Base-by-base conservation (phyloP, 768 basidiomycete species). In the Calocera cornea region DNA sequence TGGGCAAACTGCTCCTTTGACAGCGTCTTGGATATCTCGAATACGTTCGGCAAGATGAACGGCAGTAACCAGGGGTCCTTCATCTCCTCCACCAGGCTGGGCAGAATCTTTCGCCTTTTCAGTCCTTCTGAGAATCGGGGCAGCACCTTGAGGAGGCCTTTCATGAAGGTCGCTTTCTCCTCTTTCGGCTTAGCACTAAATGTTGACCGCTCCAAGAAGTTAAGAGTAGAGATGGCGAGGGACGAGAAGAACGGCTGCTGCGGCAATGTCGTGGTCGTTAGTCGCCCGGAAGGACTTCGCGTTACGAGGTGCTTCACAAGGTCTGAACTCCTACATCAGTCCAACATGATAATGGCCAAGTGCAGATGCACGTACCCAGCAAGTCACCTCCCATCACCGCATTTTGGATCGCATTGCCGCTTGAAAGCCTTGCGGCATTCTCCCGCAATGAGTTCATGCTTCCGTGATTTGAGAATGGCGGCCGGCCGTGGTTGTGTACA, bases 101-200 rank as follows among this genome's bases (percentile, higher is more conserved):
- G 94, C 40, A 99, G 79, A 64, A 98, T 89, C 75, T 98, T 98
- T 27, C 94, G 84, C 66, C 83, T 87, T 65, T 87, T 83, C 66
- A 98, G 79, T 17, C 93, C 88, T 72, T 94, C 92, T 10, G 90
- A 89, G 76, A 99, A 98, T 54, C 82, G 85, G 66, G 86, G 86
- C 40, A 98, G 77, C 7, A 97, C 94, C 64, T 82, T 74, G 1
- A 87, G 82, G 22, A 97, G 78, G 0, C 95, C 95, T 75, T 92
- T 92, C 86, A 97, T 89, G 76, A 97, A 97, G 0, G 90, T 90
- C 31, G 97, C 88, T 75, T 98, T 98, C 74, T 97, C 97, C 78
- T 98, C 95, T 67, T 88, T 80, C 1, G 93, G 87, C 77, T 97
- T 97, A 0, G 92, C 86, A 0, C 94, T 91, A 75, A 98, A 99